Evolutionary conservation across 2,329 filamentous ascomycete species (phyloP).

Genomic region (Paramyrothecium roridum): DNA sequence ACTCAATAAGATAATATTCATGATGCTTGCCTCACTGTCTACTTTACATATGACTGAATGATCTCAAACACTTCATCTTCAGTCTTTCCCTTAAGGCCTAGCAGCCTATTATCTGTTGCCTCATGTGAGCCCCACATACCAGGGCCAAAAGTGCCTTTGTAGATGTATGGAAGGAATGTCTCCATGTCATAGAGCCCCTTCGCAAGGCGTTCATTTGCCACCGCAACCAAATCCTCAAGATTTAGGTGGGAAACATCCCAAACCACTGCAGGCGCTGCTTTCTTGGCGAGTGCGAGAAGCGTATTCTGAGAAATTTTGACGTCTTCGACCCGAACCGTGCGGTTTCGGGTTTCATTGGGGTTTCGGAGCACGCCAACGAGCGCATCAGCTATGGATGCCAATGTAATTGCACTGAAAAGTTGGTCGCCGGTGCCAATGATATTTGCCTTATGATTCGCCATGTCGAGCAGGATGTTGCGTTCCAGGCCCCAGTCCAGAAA

Average conservation of each 20-base stretch:
- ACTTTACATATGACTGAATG: slow-evolving; percentile 13
- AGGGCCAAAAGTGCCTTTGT: slow-evolving; percentile 24
- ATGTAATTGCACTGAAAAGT: no score
- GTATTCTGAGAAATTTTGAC: slow-evolving; percentile 41
- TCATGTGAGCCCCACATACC: slow-evolving; percentile 27
- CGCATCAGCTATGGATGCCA: no score
- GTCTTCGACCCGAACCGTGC: slow-evolving; percentile 40
- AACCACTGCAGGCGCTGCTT: slow-evolving; percentile 38
- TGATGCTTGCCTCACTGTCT: no score
- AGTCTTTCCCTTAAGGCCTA: slow-evolving; percentile 39
- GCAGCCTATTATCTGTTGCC: slow-evolving; percentile 38
- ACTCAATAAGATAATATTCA: no score
- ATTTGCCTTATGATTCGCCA: no score
- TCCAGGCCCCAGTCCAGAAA: no score
- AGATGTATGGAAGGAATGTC: slow-evolving; percentile 30
- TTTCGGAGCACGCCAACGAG: no score
- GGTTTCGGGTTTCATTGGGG: no score
- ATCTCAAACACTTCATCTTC: slow-evolving; percentile 35
- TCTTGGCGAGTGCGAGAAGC: slow-evolving; percentile 43
- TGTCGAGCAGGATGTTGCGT: no score
- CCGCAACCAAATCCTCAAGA: slow-evolving; percentile 21
- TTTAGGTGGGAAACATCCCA: slow-evolving; percentile 41
- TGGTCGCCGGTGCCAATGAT: no score
- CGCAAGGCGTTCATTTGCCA: slow-evolving; percentile 24
- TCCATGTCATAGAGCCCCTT: slow-evolving; percentile 22